Conservation (phyloP, 2,329 filamentous ascomycete species). For the Xylaria sp. region DNA sequence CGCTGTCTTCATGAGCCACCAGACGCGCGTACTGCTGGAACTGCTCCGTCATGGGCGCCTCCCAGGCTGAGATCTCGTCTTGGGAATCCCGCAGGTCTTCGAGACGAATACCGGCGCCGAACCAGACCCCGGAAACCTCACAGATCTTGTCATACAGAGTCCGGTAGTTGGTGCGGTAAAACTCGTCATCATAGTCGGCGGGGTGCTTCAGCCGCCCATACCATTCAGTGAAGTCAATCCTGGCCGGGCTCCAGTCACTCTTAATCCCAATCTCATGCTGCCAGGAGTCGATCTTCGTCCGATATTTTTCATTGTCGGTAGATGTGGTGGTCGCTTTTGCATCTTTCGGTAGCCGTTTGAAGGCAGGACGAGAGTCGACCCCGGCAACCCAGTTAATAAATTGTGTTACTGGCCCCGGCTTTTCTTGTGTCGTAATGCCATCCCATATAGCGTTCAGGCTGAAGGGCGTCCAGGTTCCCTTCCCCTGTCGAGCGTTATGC, state of each 20-base stretch:
- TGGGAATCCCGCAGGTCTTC: slow-evolving; percentile 16
- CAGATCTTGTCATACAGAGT: slow-evolving; percentile 37
- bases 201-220: slow-evolving; percentile 28
- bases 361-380: slow-evolving; percentile 9
- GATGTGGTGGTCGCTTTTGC: neutral
- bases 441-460: slow-evolving; percentile 21
- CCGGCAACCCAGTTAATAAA: neutral
- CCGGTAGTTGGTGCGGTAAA: slow-evolving; percentile 34
- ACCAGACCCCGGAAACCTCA: slow-evolving; percentile 37
- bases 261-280: neutral
- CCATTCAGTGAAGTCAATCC: slow-evolving; percentile 32
- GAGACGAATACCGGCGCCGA: slow-evolving; percentile 33
- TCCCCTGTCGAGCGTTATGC: neutral
- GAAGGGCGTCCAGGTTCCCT: slow-evolving; percentile 5
- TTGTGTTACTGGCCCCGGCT: slow-evolving; percentile 7
- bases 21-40: slow-evolving; percentile 44
- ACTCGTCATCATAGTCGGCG: slow-evolving; percentile 34
- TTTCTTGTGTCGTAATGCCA: slow-evolving; percentile 22
- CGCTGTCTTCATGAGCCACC: slow-evolving; percentile 45
- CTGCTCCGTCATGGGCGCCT: slow-evolving; percentile 36
- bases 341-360: neutral
- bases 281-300: neutral
- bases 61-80: slow-evolving; percentile 30
- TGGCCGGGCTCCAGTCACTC: slow-evolving; percentile 30
- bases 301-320: neutral